Conservation (phyloP, 257 asterid species). For the Solanum neorickii region DNA sequence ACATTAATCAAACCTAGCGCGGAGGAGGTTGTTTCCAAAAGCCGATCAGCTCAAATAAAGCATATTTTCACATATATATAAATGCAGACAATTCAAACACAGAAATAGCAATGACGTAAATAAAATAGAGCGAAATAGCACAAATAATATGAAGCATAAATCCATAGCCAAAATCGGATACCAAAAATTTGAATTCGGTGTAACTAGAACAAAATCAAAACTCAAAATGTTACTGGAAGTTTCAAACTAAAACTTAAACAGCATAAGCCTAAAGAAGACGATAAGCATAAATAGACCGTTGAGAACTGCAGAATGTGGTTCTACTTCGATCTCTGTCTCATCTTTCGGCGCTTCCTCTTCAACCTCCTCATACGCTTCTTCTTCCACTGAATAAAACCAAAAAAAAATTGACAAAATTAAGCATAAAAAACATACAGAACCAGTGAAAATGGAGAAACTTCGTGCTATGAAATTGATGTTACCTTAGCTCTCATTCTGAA, state of each 20-base stretch:
- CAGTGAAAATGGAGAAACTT: neutral
- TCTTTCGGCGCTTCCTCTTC: slow-evolving; percentile 62
- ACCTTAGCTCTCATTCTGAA: neutral
- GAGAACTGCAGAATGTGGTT: neutral
- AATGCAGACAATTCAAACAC: neutral
- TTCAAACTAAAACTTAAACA: neutral
- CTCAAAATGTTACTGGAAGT: neutral
- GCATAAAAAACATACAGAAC: neutral
- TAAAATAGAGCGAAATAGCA: neutral
- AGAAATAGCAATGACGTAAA: neutral
- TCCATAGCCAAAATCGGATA: neutral
- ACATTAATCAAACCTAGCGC: neutral
- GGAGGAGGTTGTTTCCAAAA: neutral
- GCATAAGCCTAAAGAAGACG: neutral
- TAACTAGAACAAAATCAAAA: neutral
- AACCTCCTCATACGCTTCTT: slow-evolving; percentile 53
- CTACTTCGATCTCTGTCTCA: slow-evolving; percentile 53
- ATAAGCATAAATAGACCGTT: neutral
- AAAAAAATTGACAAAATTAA: neutral
- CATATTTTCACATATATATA: neutral
- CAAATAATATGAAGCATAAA: neutral
- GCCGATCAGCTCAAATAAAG: neutral
- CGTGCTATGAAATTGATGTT: neutral
- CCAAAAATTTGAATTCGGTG: neutral
- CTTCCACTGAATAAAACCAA: slow-evolving; percentile 27